Evolutionary conservation across 768 basidiomycete species (phyloP), one percentile per base, ranked within the genome.

Genomic region (Boletus rufocinnamomeus): DNA sequence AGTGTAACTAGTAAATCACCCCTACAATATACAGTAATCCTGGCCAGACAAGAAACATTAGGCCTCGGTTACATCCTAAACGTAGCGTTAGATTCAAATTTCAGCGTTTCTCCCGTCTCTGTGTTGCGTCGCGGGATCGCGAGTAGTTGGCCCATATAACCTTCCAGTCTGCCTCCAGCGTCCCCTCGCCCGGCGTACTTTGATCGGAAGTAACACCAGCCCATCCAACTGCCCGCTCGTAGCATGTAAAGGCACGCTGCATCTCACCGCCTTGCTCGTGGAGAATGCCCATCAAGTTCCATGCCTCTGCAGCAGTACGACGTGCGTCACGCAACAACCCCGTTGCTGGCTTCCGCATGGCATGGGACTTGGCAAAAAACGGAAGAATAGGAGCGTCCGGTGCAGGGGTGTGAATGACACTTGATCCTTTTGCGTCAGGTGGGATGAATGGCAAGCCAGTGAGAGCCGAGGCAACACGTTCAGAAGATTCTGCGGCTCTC

Each of bases 241-340:
- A 92, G 68, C 84, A 89, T 45, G 79, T 75, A 8, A 88, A 67
- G 9, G 87, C 86, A 35, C 59, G 64, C 48, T 74, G 62, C 60
- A 71, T 62, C 8, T 76, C 72, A 50, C 56, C 70, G 55, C 47
- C 71, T 60, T 63, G 57, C 65, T 90, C 87, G n/a, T 78, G 76
- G 9, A 92, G 73, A 41, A 89, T 74, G 14, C 90, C 90, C 69
- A 86, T 76, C 59, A 91, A 74, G 66, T 84, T 87, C 88, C 88
- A 91, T 6, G 88, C 83, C 70, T 90, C 86, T 1, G 86, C 85
- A 17, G 88, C 85, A 28, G 87, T 84, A 46, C 87, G 77, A 17
- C 86, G 81, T 19, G 90, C 81, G 67, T 91, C 88, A 30, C 86
- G 83, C 53, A 91, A 77, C 17, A 91, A 73, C 52, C 76, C 76